Evolutionary conservation across 106 monocot genomes (phyloP), one percentile per base, ranked within the genome.

Genomic region (Xerophyta viscosa): DNA sequence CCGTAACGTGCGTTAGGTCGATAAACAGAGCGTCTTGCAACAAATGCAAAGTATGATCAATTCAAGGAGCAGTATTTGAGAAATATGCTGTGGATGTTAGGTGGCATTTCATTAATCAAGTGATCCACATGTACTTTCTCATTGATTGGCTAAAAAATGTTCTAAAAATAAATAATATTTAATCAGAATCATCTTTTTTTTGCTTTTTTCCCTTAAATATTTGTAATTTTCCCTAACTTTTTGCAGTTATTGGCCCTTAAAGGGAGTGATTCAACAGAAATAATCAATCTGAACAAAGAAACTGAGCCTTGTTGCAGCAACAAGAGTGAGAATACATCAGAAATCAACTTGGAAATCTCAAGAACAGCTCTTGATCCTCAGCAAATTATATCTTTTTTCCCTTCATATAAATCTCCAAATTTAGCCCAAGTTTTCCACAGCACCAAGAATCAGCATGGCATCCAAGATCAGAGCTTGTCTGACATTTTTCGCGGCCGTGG

Each of bases 231-330:
- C n/a, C n/a, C n/a, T n/a, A n/a, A n/a, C n/a, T 36, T 36, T 11
- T 11, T 6, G 7, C 11, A 6, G 33, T 6, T 6, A 36, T 6
- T 86, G 82, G 68, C 60, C 41, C 57, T 89, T 15, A 89, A 74
- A 63, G 94, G 88, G 1, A 88, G 77, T 48, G 76, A 86, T 31
- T 15, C 10, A 15, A 39, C 10, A 13, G 89, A 89, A 15, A 70
- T 55, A 15, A 89, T 96, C 27, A 96, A 96, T 57, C 85, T 89
- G 12, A 96, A 89, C 37, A 96, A 96, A 58, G 96, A 89, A 61
- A 96, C 78, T 5, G 96, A 96, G 45, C 85, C 66, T 12, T 96
- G 85, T 6, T 82, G 73, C 73, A 96, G 96, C 85, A 89, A 96
- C 27, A 78, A 82, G 45, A 91, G 81, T 21, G 86, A 92, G 61